Conservation (phyloP, 2,329 filamentous ascomycete species). For the Ophiostoma himal-ulmi region DNA sequence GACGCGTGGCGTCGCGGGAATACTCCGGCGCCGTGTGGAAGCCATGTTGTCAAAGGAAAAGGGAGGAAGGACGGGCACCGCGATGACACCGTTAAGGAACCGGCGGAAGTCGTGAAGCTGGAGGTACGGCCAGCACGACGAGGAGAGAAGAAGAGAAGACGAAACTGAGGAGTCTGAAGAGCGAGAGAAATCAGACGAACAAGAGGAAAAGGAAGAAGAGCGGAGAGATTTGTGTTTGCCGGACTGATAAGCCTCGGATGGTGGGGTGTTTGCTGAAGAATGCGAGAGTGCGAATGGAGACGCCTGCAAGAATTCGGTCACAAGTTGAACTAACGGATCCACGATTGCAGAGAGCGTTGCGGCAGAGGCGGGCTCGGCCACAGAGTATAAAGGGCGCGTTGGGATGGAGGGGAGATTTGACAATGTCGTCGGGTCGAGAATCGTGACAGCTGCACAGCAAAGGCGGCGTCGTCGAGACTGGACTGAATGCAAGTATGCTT, state of each 20-base stretch:
- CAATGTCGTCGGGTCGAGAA: conserved; percentile 16
- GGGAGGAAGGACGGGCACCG: conserved; percentile 52
- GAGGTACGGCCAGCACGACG: conserved; percentile 23
- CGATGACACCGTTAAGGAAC: conserved; percentile 52
- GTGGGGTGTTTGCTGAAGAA: conserved; percentile 16
- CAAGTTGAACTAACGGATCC: conserved; percentile 47
- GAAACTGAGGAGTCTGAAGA: conserved; percentile 24
- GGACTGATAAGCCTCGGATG: conserved; percentile 3
- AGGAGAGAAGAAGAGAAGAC: conserved; percentile 24
- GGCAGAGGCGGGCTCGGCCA: conserved; percentile 53
- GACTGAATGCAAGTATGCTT: neutral
- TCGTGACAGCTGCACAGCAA: conserved; percentile 15
- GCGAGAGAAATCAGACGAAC: conserved; percentile 27
- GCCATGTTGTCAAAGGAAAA: conserved; percentile 40
- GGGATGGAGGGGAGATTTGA: conserved; percentile 21
- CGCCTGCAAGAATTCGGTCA: conserved; percentile 34
- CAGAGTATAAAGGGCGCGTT: conserved; percentile 41
- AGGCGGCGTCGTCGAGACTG: conserved; percentile 10
- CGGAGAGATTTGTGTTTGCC: conserved; percentile 17
- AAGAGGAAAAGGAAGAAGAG: conserved; percentile 26
- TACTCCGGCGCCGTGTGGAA: conserved; percentile 38
- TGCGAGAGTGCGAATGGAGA: conserved; percentile 16
- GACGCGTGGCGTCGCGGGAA: conserved; percentile 77
- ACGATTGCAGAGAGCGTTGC: conserved; percentile 48
- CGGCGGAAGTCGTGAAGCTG: conserved; percentile 42